phyloP scores from a whole-genome alignment of 1,139 yeast species.

The Scheffersomyces quercinus region DNA sequence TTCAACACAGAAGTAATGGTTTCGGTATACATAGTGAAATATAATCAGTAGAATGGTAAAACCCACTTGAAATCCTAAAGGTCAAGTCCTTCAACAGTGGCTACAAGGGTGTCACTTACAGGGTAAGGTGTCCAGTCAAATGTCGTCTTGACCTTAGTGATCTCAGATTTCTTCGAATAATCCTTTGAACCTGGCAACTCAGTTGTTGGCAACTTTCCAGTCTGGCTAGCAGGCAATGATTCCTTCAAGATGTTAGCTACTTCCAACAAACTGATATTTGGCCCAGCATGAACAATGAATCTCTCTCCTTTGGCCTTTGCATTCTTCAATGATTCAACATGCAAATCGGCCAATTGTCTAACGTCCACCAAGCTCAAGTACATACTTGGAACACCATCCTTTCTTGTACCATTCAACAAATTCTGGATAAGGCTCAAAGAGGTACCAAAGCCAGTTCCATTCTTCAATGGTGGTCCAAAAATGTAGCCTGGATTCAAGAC shows the following conservation, averaged over 20 bases:
- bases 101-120: background rate
- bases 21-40: too few species aligned
- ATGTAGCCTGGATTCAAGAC: constrained; percentile 17
- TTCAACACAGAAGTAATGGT: too few species aligned
- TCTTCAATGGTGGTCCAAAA: constrained; percentile 15
- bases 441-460: constrained; percentile 1
- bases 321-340: constrained; percentile 11
- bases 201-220: constrained; percentile 2
- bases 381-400: constrained; percentile 5
- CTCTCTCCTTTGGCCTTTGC: constrained; percentile 12
- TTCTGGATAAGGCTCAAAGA: constrained; percentile 3
- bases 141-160: background rate
- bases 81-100: background rate
- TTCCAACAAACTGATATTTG: background rate
- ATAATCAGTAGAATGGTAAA: background rate
- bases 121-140: background rate
- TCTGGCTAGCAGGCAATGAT: background rate
- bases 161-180: background rate
- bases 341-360: constrained; percentile 19
- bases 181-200: background rate
- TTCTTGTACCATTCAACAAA: constrained; percentile 2
- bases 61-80: background rate
- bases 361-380: constrained; percentile 15
- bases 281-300: constrained; percentile 3
- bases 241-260: background rate